Base-by-base conservation (phyloP, 805 yeast genomes). In the Starmerella sp. region DNA sequence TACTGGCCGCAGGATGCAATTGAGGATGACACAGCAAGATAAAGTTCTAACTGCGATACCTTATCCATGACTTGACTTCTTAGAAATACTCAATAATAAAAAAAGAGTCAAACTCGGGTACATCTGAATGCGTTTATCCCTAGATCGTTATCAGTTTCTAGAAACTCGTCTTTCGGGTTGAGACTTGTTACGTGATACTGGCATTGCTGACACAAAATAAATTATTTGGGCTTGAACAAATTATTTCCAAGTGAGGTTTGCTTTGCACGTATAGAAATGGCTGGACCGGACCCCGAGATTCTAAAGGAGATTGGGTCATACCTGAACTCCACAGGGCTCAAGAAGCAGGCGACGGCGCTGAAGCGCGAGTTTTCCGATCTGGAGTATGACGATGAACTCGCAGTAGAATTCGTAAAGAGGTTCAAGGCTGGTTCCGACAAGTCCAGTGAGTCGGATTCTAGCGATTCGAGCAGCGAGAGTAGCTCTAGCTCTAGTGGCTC, bases 331-430 rank as follows among this genome's bases (percentile, higher is more conserved):
- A 56, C 66, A 37, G 71, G 69, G 5, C 62, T 67, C 11, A 31
- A 52, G 31, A 62, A 63, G 54, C 62, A 72, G 5, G 69, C 68
- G n/a, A 63, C 64, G 49, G 63, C 69, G 3, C 60, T 71, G 39
- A 61, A 55, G 57, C 62, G 67, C n/a, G 63, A 57, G 37, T 55
- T 58, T 32, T 50, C 46, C 9, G 65, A 63, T 37, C 48, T 56
- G 4, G 67, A 68, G 30, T 60, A 55, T 52, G 60, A 60, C 36
- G 64, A 63, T 5, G 63, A 55, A 6, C 60, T 54, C 17, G 62
- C 57, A 6, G 59, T 54, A 15, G 14, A 56, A 5, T 56, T 64
- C 22, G 56, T 54, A 37, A 63, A 63, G 55, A 57, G 64, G 17
- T 64, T 58, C 60, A 58, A 59, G 53, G 14, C 47, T 2, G 54